Conservation (phyloP, 169 alveolate genomes). For the Amoebophrya sp. region DNA sequence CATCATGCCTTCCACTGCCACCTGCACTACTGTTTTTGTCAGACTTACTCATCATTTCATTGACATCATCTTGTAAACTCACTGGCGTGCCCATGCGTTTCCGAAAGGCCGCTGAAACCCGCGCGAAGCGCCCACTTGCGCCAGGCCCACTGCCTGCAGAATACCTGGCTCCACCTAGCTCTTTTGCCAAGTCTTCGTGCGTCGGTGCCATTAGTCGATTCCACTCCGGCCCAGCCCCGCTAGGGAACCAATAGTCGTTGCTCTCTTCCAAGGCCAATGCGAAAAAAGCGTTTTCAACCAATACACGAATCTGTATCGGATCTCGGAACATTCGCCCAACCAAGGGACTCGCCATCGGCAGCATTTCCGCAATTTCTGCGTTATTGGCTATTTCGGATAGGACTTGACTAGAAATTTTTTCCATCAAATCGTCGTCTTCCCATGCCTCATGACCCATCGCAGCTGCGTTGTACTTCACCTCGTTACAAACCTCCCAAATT, state of each 20-base stretch:
- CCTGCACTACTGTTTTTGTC: no score
- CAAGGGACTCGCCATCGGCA: not conserved
- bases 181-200: not conserved
- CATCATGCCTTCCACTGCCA: no score
- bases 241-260: not conserved
- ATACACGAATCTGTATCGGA: not conserved
- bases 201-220: not conserved
- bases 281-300: not conserved
- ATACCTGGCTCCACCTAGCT: not conserved
- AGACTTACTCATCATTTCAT: not conserved
- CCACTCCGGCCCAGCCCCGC: not conserved
- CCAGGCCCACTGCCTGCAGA: not conserved
- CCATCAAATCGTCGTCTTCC: not conserved
- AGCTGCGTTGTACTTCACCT: not conserved
- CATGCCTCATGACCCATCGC: not conserved
- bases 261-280: not conserved
- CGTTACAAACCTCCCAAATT: conserved; percentile 13
- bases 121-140: no score
- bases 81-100: not conserved
- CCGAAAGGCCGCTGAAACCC: not conserved
- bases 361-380: not conserved
- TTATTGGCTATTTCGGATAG: not conserved
- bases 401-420: not conserved
- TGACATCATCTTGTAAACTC: not conserved
- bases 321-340: not conserved